Evolutionary conservation across 2,329 filamentous ascomycete genomes (phyloP), one percentile per base, ranked within the genome.

Genomic region (Seiridium unicorne): DNA sequence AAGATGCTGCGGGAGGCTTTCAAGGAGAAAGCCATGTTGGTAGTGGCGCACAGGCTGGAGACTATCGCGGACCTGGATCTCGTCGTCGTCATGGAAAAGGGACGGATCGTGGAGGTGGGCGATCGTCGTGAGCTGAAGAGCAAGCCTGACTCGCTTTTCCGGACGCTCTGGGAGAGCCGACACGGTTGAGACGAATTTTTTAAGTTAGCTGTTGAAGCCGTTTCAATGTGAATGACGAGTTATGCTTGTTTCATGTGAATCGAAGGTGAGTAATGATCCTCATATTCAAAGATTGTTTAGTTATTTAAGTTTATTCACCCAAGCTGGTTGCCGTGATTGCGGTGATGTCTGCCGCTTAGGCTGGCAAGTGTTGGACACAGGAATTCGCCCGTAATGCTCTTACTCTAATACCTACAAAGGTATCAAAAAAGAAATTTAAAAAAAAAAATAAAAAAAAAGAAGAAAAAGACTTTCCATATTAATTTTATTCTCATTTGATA

Each of bases 31-130:
- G 88, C 85, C 1, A 78, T 88, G 8, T 59, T 74, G 11, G 68
- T 68, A 1, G 69, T 74, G 2, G 71, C 67, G 26, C 73, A 75
- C 49, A 64, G 67, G 32, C 60, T 73, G 7, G 65, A 73, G 13
- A 81, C 76, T 10, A 77, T 82, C 38, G 71, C 78, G 40, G 78
- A 80, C 64, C 82, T 79, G 63, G 79, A 83, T 63, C 72, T 71
- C 13, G 75, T 83, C 35, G 73, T 77, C 1, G 77, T 83, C 8
- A 77, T 83, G 74, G 76, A 81, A 26, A 69, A 73, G 32, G 80
- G 81, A 4, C 66, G 68, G 63, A 68, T 82, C 34, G 75, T 77
- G 0, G 80, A 83, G 64, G 61, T 69, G 26, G 71, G 68, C 1
- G 66, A 65, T 6, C 72, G 69, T 55, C 51, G 51, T 44, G 51